A percentile compares a stretch with the other conserved stretches of the same genome.
phyloP scores from a whole-genome alignment of 2,329 filamentous ascomycete species.

The Cladorrhinum sp. region DNA sequence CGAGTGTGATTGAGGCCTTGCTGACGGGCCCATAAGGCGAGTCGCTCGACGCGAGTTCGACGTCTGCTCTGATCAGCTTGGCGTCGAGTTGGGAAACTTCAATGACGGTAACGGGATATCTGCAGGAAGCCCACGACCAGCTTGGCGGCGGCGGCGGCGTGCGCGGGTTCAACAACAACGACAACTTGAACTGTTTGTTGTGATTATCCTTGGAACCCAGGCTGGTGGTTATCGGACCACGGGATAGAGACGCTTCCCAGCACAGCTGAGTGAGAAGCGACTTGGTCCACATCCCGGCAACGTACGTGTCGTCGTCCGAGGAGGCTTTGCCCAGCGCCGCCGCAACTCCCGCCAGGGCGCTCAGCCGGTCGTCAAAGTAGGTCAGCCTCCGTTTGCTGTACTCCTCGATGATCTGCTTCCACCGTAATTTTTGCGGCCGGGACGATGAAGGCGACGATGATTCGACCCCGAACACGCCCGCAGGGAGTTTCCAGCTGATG shows the following conservation, averaged over 20 bases:
- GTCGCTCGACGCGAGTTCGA: not conserved
- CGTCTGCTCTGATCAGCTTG: not conserved
- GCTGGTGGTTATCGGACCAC: not conserved
- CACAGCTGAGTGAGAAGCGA: not conserved
- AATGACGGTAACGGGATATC: not conserved
- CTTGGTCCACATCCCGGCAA: not conserved
- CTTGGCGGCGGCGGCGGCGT: too few relatives aligned
- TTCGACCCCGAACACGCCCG: too few relatives aligned
- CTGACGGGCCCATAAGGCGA: not conserved
- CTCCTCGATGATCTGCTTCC: not conserved
- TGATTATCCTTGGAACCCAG: not conserved
- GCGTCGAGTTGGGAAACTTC: not conserved
- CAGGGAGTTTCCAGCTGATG: too few relatives aligned
- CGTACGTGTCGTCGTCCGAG: not conserved
- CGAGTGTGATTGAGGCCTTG: not conserved
- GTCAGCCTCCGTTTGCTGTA: not conserved
- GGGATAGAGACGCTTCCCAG: not conserved
- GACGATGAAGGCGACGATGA: too few relatives aligned
- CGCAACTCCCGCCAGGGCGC: not conserved
- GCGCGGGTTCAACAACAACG: too few relatives aligned
- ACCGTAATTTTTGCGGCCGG: too few relatives aligned
- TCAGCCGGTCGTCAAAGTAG: not conserved
- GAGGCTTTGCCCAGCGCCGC: not conserved
- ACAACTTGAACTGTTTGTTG: too few relatives aligned
- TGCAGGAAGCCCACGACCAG: not conserved